A percentile compares a stretch with the other conserved stretches of the same genome.
phyloP scores from a whole-genome alignment of 352 stramenopile genomes.

The Globisporangium mamillatum region DNA sequence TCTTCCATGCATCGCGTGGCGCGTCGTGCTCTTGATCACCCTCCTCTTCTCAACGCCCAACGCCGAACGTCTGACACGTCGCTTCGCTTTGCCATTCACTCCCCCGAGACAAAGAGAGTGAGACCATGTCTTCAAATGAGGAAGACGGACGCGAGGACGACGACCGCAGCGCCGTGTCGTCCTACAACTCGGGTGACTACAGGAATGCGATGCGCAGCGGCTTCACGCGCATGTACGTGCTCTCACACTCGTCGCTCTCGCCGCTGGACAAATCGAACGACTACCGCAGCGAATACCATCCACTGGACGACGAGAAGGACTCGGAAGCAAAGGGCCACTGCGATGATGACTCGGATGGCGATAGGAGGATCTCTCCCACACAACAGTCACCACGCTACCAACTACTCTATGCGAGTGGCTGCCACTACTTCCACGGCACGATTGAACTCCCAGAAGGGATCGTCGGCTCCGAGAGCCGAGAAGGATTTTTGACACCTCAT shows the following conservation, averaged over 20 bases:
- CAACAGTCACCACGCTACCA: slow-evolving; percentile 23
- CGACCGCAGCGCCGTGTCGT: slow-evolving; percentile 25
- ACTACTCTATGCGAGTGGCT: slow-evolving; percentile 52
- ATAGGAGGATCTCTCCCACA: neutral
- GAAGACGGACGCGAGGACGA: slow-evolving; percentile 9
- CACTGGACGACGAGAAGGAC: slow-evolving; percentile 1
- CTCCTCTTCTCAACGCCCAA: too few species aligned
- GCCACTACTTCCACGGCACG: slow-evolving; percentile 54
- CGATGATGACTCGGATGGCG: neutral
- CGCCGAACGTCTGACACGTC: neutral
- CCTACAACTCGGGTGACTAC: slow-evolving; percentile 54
- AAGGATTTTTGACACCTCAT: neutral
- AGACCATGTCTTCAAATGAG: slow-evolving; percentile 4
- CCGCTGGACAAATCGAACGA: slow-evolving; percentile 27
- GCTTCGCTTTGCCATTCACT: neutral
- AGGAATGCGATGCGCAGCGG: slow-evolving; percentile 46
- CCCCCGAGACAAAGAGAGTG: neutral
- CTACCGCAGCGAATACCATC: slow-evolving; percentile 21
- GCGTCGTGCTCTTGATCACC: too few species aligned
- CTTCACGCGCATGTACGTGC: slow-evolving; percentile 68
- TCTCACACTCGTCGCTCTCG: slow-evolving; percentile 29
- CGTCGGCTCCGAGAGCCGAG: slow-evolving; percentile 11
- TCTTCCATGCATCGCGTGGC: too few species aligned
- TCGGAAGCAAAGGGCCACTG: slow-evolving; percentile 17
- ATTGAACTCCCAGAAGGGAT: slow-evolving; percentile 35